These are phyloP conservation scores for Andrographis paniculata DNA, from an alignment of 305 asterid species.

Conservation along the genomic window DNA sequence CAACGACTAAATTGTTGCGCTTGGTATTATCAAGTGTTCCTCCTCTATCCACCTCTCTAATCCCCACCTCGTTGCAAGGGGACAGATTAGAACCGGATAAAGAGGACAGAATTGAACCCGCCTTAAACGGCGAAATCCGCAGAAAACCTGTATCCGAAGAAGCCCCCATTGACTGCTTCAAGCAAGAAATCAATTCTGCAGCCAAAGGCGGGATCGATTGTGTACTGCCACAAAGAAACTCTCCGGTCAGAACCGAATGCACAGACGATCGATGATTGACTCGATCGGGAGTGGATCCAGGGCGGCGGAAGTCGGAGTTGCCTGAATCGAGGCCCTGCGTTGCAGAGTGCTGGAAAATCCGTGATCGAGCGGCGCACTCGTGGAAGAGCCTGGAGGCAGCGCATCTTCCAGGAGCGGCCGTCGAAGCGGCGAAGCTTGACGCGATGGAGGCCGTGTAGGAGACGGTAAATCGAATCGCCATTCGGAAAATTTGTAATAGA, in stretches of 20 bases:
- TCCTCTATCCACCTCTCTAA: constrained; percentile 55
- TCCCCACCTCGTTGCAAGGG: constrained; percentile 47
- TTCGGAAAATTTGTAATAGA: constrained; percentile 31
- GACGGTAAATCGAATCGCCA: constrained; percentile 73
- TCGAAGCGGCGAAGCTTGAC: constrained; percentile 39
- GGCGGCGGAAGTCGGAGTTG: constrained; percentile 40
- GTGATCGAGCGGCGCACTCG: constrained; percentile 38
- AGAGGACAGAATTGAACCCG: constrained; percentile 41
- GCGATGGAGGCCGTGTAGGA: constrained; percentile 59
- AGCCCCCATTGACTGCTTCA: constrained; percentile 40
- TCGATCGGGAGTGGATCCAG: constrained; percentile 18
- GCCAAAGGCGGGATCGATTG: constrained; percentile 45
- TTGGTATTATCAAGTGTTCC: constrained; percentile 22
- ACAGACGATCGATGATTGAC: constrained; percentile 18
- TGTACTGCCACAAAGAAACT: constrained; percentile 30
- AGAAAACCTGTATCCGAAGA: constrained; percentile 23
- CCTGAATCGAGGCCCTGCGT: constrained; percentile 29
- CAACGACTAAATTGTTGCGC: constrained; percentile 12
- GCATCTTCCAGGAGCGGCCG: constrained; percentile 49
- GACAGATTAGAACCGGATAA: constrained; percentile 60
- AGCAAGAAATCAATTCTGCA: constrained; percentile 41
- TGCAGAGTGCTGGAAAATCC: constrained; percentile 35
- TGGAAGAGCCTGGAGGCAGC: constrained; percentile 42
- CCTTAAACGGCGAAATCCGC: constrained; percentile 59
- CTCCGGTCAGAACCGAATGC: constrained; percentile 36